Evolutionary conservation across 176 grass and related monocot species (phyloP).

Genomic region (Areca catechu): DNA sequence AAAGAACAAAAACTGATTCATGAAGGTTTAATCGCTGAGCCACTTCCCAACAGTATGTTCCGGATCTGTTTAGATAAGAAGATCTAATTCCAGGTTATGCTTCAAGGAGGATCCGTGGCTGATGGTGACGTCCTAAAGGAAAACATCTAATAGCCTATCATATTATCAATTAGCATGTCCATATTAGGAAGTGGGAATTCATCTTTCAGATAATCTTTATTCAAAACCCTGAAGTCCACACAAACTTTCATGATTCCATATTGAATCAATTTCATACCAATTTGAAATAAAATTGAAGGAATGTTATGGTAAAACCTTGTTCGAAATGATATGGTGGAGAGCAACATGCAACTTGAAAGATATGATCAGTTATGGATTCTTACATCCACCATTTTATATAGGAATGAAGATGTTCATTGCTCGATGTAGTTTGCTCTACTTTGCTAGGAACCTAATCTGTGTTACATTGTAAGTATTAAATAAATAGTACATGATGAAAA

Average conservation of each 20-base stretch:
- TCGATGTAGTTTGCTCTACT: background rate
- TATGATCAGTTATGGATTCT: background rate
- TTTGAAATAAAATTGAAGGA: background rate
- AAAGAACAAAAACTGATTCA: conserved; percentile 7
- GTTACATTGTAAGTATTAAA: too few species aligned
- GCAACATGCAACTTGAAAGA: background rate
- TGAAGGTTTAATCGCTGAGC: conserved; percentile 1
- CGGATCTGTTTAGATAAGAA: background rate
- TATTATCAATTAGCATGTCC: too few species aligned
- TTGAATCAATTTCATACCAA: background rate
- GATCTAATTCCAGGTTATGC: background rate
- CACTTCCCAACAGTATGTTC: background rate
- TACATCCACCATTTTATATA: conserved; percentile 9
- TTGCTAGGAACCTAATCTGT: too few species aligned
- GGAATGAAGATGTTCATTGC: conserved; percentile 1
- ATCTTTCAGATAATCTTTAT: too few species aligned
- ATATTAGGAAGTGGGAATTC: too few species aligned
- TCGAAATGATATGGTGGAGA: conserved; percentile 2
- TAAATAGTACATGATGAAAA: too few species aligned
- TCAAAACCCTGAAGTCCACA: too few species aligned
- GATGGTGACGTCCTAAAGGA: background rate
- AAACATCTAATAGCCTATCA: background rate
- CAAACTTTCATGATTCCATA: background rate
- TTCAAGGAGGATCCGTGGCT: background rate
- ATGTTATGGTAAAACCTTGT: background rate